Evolutionary conservation across 345 rosid species (phyloP).

Genomic region (Lepidium sativum): DNA sequence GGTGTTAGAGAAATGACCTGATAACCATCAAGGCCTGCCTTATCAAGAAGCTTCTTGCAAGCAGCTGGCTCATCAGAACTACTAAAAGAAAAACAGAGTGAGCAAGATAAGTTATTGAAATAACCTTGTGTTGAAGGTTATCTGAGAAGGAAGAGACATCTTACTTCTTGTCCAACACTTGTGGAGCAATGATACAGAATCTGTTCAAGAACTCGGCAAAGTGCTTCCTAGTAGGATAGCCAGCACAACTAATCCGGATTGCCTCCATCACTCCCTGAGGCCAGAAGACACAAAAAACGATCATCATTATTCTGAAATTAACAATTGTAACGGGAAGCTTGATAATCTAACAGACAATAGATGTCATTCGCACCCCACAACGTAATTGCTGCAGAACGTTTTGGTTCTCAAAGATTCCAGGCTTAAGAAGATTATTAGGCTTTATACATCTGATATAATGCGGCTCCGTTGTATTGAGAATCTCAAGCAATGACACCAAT

Average conservation of each 20-base stretch:
- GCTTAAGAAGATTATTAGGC: slow-evolving; percentile 96
- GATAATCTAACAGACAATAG: neutral
- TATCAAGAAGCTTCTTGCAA: slow-evolving; percentile 84
- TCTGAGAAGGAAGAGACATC: slow-evolving; percentile 7
- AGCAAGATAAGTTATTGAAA: slow-evolving; percentile 4
- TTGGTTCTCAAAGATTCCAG: slow-evolving; percentile 88
- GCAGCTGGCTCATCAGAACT: slow-evolving; percentile 77
- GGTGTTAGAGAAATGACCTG: slow-evolving; percentile 45
- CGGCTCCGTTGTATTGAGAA: slow-evolving; percentile 90
- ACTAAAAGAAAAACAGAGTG: neutral
- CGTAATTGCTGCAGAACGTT: slow-evolving; percentile 83
- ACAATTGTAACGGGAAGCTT: neutral
- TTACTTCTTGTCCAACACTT: slow-evolving; percentile 74
- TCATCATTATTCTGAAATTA: neutral
- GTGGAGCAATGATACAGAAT: slow-evolving; percentile 76
- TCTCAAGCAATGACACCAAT: slow-evolving; percentile 81
- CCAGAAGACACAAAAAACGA: neutral
- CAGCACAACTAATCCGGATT: slow-evolving; percentile 97
- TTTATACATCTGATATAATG: slow-evolving; percentile 98
- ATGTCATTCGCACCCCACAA: slow-evolving; percentile 72
- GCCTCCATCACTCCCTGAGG: slow-evolving; percentile 98
- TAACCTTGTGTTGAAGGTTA: neutral
- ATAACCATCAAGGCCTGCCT: slow-evolving; percentile 74
- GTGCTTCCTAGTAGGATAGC: slow-evolving; percentile 86
- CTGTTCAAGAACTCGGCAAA: slow-evolving; percentile 83